Conservation (phyloP, 2,329 filamentous ascomycete species). For the Neofusicoccum sp. region DNA sequence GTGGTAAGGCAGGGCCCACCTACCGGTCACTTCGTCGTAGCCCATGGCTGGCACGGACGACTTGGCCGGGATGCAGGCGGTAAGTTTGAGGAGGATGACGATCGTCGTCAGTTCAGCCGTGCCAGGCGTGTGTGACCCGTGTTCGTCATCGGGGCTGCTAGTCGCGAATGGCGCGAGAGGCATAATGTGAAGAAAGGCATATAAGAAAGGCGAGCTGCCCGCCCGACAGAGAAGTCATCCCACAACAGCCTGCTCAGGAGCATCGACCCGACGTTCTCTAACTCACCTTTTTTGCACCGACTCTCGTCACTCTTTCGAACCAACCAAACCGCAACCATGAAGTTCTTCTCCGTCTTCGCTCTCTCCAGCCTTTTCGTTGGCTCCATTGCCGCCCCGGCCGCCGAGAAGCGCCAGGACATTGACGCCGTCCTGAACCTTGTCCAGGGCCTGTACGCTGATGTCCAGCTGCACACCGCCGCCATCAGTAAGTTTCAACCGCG, state of each 20-base stretch:
- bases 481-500: slow-evolving; percentile 6
- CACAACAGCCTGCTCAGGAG: slow-evolving; percentile 1
- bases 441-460: not conserved
- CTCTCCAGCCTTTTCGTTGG: slow-evolving; percentile 18
- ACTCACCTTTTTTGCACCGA: not conserved
- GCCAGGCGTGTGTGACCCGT: slow-evolving; percentile 9
- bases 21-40: not conserved
- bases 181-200: not conserved
- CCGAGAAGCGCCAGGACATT: slow-evolving; percentile 13
- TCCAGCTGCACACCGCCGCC: not conserved
- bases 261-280: slow-evolving; percentile 15
- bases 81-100: slow-evolving; percentile 9
- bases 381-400: slow-evolving; percentile 8
- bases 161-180: slow-evolving; percentile 1
- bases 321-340: slow-evolving; percentile 8
- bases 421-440: not conserved
- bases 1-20: not conserved
- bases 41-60: not conserved
- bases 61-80: not conserved
- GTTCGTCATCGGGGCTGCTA: slow-evolving; percentile 5
- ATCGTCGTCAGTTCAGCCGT: slow-evolving; percentile 6
- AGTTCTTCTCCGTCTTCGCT: slow-evolving; percentile 17
- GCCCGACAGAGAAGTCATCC: not conserved
- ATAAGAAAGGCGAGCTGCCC: slow-evolving; percentile 13
- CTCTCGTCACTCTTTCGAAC: slow-evolving; percentile 14